Percentiles rank a stretch among this genome's conserved stretches.
These are phyloP conservation scores for Triglochin maritima DNA, from an alignment of 106 monocot species.

Conservation along the genomic window DNA sequence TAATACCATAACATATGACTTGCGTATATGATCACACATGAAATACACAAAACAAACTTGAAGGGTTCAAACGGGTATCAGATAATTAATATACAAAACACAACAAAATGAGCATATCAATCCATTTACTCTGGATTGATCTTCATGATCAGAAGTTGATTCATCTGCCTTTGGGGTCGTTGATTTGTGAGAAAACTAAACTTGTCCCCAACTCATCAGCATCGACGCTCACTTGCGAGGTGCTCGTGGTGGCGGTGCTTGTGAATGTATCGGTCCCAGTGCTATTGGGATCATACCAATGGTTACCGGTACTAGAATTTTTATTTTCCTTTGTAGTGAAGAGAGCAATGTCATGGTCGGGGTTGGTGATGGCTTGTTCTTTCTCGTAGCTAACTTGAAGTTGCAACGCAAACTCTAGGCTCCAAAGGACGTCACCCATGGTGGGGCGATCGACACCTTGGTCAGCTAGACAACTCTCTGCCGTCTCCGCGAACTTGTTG, in stretches of 20 bases:
- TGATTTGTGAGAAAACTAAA: constrained; percentile 43
- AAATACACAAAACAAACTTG: no score
- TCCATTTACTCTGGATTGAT: no score
- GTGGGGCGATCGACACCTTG: constrained; percentile 10
- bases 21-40: no score
- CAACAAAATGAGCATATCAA: no score
- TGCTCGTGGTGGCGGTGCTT: neutral
- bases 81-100: no score
- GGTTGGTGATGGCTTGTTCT: neutral
- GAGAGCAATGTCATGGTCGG: neutral
- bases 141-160: neutral
- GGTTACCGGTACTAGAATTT: neutral
- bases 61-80: no score
- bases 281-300: neutral
- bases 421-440: constrained; percentile 21
- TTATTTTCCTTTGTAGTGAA: neutral
- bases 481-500: constrained; percentile 8
- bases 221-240: neutral
- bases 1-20: no score
- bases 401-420: constrained; percentile 26
- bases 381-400: constrained; percentile 6
- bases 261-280: neutral
- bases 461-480: constrained; percentile 16
- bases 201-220: constrained; percentile 24
- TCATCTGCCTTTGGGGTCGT: constrained; percentile 42